Conservation (phyloP, 1,284 basidiomycete species). For the Hemileia vastatrix region DNA sequence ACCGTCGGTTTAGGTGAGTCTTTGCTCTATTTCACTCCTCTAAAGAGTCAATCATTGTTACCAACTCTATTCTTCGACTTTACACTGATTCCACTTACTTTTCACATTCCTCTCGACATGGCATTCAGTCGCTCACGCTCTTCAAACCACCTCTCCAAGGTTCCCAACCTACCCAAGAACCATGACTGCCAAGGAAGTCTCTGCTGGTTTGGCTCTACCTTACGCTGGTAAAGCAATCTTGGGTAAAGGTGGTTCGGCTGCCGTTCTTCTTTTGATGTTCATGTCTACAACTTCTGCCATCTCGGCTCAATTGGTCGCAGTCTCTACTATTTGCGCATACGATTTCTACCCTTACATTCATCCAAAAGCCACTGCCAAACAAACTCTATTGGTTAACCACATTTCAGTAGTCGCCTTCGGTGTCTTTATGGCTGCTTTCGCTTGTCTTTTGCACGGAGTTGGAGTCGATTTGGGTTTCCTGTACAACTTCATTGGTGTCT, state of each 20-base stretch:
- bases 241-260: constrained; percentile 33
- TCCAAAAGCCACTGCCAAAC: constrained; percentile 26
- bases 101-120: no score
- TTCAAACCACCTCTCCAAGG: constrained; percentile 30
- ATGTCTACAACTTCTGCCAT: constrained; percentile 39
- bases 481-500: constrained; percentile 35
- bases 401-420: constrained; percentile 36
- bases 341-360: constrained; percentile 33
- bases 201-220: constrained; percentile 34
- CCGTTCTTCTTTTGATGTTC: constrained; percentile 35
- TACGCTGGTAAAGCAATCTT: constrained; percentile 36
- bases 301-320: constrained; percentile 33
- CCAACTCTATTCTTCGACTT: no score
- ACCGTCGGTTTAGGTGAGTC: no score
- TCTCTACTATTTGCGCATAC: constrained; percentile 31
- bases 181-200: constrained; percentile 31
- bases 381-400: constrained; percentile 34
- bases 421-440: constrained; percentile 38
- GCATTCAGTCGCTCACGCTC: constrained; percentile 29
- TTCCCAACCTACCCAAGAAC: constrained; percentile 36
- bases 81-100: no score
- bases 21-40: no score
- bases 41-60: no score
- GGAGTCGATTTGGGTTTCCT: constrained; percentile 32
- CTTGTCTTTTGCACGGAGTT: constrained; percentile 33